A percentile compares a stretch with the other conserved stretches of the same genome.
phyloP scores from a whole-genome alignment of 2,329 filamentous ascomycete species.

The Akanthomyces muscarius region DNA sequence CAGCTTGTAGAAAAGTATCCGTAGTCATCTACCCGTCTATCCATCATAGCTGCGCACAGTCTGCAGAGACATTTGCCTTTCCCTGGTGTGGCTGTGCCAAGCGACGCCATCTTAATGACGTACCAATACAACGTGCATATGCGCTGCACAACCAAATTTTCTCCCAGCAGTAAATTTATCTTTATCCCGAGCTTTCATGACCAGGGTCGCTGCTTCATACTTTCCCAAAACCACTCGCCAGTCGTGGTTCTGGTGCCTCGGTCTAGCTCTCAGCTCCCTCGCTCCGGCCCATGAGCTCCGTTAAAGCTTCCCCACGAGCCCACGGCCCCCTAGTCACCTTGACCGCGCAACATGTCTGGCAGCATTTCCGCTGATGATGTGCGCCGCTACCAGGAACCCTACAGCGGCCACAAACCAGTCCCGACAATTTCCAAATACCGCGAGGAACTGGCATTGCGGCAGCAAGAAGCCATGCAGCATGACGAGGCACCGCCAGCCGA shows the following conservation, averaged over 20 bases:
- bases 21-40: background rate
- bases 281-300: conserved; percentile 13
- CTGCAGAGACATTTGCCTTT: background rate
- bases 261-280: background rate
- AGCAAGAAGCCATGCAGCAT: conserved; percentile 34
- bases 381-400: conserved; percentile 37
- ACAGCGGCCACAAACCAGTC: conserved; percentile 40
- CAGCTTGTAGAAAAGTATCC: background rate
- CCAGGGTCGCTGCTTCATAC: background rate
- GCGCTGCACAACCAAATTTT: background rate
- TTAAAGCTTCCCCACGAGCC: conserved; percentile 9
- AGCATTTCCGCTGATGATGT: conserved; percentile 36
- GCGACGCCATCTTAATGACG: conserved; percentile 14
- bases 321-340: background rate
- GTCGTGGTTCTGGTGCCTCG: background rate
- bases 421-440: conserved; percentile 48
- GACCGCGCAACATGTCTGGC: conserved; percentile 30
- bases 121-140: conserved; percentile 6
- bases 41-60: background rate
- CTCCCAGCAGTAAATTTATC: background rate
- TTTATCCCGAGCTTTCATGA: background rate
- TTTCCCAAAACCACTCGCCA: background rate
- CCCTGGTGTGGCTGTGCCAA: conserved; percentile 16
- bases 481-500: conserved; percentile 23
- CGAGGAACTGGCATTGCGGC: conserved; percentile 43